These are phyloP conservation scores for Calocera cornea DNA, from an alignment of 768 basidiomycete species.

Conservation along the genomic window DNA sequence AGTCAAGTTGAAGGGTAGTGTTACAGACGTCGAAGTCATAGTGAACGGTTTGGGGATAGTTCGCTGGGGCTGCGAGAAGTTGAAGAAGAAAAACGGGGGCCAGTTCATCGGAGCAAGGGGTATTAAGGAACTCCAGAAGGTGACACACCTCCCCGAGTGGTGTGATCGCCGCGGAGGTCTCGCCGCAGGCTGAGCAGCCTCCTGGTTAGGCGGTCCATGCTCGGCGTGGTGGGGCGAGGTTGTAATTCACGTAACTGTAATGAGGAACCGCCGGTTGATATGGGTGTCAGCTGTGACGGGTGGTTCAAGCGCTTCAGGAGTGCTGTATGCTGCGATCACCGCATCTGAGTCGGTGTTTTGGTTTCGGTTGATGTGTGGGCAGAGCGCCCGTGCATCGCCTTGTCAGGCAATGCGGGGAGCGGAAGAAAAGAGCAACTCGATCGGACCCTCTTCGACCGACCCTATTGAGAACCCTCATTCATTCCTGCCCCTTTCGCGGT, in stretches of 20 bases:
- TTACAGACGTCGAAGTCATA: not conserved
- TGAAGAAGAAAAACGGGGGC: not conserved
- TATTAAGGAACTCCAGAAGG: not conserved
- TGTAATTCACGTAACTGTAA: too few relatives aligned
- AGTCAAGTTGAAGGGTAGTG: not conserved
- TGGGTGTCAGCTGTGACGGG: too few relatives aligned
- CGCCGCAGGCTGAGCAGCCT: not conserved
- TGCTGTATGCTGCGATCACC: too few relatives aligned
- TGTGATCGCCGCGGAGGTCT: not conserved
- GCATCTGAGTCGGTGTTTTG: not conserved
- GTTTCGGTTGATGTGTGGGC: not conserved
- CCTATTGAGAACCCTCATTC: not conserved
- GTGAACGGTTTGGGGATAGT: not conserved
- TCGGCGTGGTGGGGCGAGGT: too few relatives aligned
- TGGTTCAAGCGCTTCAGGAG: too few relatives aligned
- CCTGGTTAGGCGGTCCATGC: not conserved
- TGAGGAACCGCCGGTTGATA: too few relatives aligned
- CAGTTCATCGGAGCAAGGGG: not conserved
- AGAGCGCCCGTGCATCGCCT: not conserved
- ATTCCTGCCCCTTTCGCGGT: not conserved
- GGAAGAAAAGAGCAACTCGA: not conserved
- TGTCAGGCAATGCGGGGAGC: not conserved
- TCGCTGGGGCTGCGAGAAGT: not conserved
- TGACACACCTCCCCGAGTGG: not conserved
- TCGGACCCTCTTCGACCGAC: not conserved